These are phyloP conservation scores for Tolypocladium capitatum DNA, from an alignment of 2,329 filamentous ascomycete genomes.

Conservation along the genomic window DNA sequence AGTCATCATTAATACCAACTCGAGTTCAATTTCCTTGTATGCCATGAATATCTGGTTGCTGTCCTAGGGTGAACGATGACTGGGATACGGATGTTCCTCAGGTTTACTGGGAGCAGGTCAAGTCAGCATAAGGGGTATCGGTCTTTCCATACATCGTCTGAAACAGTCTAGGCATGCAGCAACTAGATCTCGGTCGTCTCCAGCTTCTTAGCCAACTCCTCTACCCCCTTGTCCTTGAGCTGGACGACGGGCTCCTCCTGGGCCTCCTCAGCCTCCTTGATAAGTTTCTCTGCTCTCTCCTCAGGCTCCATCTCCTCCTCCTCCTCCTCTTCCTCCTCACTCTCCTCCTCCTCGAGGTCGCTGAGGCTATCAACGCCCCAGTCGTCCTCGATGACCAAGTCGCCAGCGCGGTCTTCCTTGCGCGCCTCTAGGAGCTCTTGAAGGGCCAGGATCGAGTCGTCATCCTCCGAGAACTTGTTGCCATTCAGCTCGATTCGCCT, in stretches of 20 bases:
- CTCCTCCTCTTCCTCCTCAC: constrained; percentile 56
- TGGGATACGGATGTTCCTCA: background rate
- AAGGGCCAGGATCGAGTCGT: constrained; percentile 55
- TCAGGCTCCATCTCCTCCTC: constrained; percentile 49
- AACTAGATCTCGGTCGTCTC: constrained; percentile 51
- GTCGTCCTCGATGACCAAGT: constrained; percentile 57
- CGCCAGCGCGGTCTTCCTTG: constrained; percentile 59
- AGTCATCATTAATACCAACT: background rate
- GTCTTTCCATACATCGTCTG: constrained; percentile 2
- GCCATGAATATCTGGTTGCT: too few species aligned
- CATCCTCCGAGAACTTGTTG: constrained; percentile 86
- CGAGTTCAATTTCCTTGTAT: background rate
- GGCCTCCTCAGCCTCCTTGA: constrained; percentile 57
- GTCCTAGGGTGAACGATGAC: background rate
- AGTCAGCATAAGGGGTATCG: constrained; percentile 13
- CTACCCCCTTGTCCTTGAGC: constrained; percentile 63
- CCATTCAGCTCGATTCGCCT: constrained; percentile 88
- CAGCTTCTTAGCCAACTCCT: constrained; percentile 63
- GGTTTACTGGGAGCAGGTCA: background rate
- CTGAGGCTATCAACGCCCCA: constrained; percentile 80
- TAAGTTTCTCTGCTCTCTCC: constrained; percentile 54
- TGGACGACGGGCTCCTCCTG: constrained; percentile 62
- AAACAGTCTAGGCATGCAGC: background rate
- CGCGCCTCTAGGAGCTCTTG: constrained; percentile 61
- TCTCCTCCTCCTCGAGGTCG: constrained; percentile 68